Percentiles rank a stretch among this genome's conserved stretches.
Evolutionary conservation across 75 land plant species (phyloP).

Genomic region (Selaginella tamariscina): DNA sequence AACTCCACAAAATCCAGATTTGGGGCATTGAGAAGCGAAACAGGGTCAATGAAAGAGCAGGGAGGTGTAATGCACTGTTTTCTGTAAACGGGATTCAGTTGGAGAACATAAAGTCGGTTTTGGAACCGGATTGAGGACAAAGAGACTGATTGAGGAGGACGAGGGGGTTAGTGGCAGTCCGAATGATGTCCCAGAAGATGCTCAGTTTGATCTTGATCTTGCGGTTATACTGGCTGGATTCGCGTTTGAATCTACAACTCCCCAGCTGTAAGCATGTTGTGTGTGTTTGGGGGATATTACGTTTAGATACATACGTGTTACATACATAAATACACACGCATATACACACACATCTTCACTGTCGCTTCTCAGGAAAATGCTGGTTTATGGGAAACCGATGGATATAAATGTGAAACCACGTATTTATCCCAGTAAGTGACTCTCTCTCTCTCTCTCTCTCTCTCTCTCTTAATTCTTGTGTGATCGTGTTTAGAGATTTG

Average conservation of each 20-base stretch:
- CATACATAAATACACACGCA: too few relatives aligned
- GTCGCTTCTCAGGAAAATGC: constrained; percentile 45
- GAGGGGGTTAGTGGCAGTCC: not conserved
- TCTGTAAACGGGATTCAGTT: not conserved
- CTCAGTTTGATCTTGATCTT: constrained; percentile 68
- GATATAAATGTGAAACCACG: constrained; percentile 55
- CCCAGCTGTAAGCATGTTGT: constrained; percentile 50
- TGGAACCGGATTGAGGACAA: not conserved
- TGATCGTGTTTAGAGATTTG: constrained; percentile 44
- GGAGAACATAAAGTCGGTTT: not conserved
- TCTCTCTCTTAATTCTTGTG: not conserved
- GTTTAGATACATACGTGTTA: too few relatives aligned
- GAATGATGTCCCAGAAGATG: constrained; percentile 7
- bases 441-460: not conserved
- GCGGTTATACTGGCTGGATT: constrained; percentile 97
- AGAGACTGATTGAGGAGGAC: not conserved
- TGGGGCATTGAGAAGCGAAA: too few relatives aligned
- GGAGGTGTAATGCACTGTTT: not conserved
- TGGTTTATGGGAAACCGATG: constrained; percentile 57
- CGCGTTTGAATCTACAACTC: constrained; percentile 83
- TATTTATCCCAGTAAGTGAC: constrained; percentile 56
- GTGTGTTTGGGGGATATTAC: too few relatives aligned
- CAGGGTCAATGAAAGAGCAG: not conserved
- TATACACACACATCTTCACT: too few relatives aligned
- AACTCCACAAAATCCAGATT: not conserved